phyloP scores from a whole-genome alignment of 176 grass and related monocot species.

The Carex pumila region DNA sequence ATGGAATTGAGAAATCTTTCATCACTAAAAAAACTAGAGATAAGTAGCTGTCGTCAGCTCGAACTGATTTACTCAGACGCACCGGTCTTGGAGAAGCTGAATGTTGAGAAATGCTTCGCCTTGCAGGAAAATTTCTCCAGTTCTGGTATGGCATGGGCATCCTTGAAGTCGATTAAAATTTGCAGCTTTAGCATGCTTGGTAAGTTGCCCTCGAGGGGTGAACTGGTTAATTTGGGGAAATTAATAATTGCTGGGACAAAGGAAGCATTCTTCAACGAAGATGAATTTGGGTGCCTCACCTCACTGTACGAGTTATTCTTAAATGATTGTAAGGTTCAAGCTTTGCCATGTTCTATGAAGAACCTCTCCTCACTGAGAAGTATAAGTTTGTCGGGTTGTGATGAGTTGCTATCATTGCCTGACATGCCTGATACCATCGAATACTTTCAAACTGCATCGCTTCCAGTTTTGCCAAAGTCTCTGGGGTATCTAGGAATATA shows the following conservation, averaged over 20 bases:
- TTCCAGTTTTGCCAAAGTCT: slow-evolving; percentile 4
- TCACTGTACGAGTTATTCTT: neutral
- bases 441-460: no score
- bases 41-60: neutral
- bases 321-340: neutral
- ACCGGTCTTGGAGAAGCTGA: neutral
- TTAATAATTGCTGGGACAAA: no score
- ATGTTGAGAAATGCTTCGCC: no score
- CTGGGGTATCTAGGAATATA: neutral
- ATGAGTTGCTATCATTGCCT: neutral
- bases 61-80: neutral
- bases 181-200: neutral
- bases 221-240: neutral
- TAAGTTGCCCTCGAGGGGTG: neutral
- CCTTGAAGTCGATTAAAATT: neutral
- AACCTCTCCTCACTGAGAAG: neutral
- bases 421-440: neutral
- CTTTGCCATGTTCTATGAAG: neutral
- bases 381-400: neutral
- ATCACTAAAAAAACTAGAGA: neutral
- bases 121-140: no score
- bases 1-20: neutral
- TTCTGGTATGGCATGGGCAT: neutral
- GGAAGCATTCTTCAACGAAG: neutral
- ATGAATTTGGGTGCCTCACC: neutral